A percentile compares a stretch with the other conserved stretches of the same genome.
These are phyloP conservation scores for Mediolabrus comicus DNA, from an alignment of 108 stramenopile genomes.

Conservation along the genomic window DNA sequence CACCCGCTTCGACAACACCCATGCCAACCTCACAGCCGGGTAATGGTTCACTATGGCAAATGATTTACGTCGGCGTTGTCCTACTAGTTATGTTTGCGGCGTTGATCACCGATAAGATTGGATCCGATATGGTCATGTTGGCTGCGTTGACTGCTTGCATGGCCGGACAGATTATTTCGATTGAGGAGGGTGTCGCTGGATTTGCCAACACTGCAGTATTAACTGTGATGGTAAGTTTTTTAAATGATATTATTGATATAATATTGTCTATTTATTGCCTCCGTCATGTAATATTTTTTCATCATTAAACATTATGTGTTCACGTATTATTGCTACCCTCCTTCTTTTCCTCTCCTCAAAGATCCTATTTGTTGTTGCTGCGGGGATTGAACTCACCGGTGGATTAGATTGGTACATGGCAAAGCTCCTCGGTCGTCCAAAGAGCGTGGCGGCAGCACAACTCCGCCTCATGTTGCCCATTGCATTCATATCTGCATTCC, in stretches of 20 bases:
- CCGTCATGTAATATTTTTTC: too few species aligned
- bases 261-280: not conserved
- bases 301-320: too few species aligned
- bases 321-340: not conserved
- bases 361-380: conserved; percentile 80
- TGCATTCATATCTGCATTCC: conserved; percentile 70
- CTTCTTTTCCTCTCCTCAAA: not conserved
- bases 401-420: conserved; percentile 90
- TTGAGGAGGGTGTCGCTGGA: conserved; percentile 70
- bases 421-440: conserved; percentile 73
- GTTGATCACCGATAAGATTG: conserved; percentile 65
- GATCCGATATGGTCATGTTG: conserved; percentile 75
- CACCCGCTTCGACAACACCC: not conserved
- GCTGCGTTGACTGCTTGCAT: conserved; percentile 67
- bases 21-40: not conserved
- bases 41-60: conserved; percentile 56
- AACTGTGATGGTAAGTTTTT: conserved; percentile 64
- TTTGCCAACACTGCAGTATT: conserved; percentile 83
- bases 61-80: conserved; percentile 59
- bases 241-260: not conserved
- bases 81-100: conserved; percentile 68
- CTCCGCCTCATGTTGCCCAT: conserved; percentile 68
- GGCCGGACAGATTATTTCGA: conserved; percentile 67
- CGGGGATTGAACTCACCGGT: conserved; percentile 79
- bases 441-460: conserved; percentile 62